Evolutionary conservation across 352 stramenopile species (phyloP).

Genomic region (Globisporangium heterothallicum): DNA sequence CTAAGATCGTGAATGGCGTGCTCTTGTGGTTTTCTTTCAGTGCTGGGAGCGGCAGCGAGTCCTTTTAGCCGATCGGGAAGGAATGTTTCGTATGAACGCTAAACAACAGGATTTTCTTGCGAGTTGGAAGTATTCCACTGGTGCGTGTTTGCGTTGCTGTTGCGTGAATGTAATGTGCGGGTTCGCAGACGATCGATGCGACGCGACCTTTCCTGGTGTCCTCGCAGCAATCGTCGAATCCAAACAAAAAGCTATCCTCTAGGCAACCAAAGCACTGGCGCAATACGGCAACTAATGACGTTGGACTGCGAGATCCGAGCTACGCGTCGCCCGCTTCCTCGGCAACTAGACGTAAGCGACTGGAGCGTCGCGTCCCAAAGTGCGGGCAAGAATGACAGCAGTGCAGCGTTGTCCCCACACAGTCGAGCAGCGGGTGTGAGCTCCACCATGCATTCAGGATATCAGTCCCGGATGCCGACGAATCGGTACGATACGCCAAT

Average conservation of each 20-base stretch:
- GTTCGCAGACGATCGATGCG: background rate
- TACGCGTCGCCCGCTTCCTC: constrained; percentile 34
- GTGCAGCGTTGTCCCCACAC: background rate
- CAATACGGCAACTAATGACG: constrained; percentile 3
- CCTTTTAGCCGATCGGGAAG: constrained; percentile 31
- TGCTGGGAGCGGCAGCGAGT: constrained; percentile 47
- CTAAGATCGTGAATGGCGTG: background rate
- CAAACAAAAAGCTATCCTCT: too few species aligned
- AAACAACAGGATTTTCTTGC: too few species aligned
- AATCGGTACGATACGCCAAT: constrained; percentile 9
- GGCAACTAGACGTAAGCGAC: constrained; percentile 42
- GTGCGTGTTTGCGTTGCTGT: too few species aligned
- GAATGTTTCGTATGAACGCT: background rate
- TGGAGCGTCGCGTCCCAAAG: constrained; percentile 23
- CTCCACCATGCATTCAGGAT: background rate
- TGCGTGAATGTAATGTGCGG: too few species aligned
- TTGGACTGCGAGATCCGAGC: constrained; percentile 21
- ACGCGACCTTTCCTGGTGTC: constrained; percentile 6
- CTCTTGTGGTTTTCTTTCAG: constrained; percentile 19
- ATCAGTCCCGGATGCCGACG: background rate
- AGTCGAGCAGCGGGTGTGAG: background rate
- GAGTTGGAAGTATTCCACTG: constrained; percentile 6
- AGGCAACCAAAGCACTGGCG: too few species aligned
- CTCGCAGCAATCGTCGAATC: too few species aligned
- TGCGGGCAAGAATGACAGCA: constrained; percentile 1